Evolutionary conservation across 352 stramenopile species (phyloP), one percentile per base, ranked within the genome.

Genomic region (Pythium diclinum): DNA sequence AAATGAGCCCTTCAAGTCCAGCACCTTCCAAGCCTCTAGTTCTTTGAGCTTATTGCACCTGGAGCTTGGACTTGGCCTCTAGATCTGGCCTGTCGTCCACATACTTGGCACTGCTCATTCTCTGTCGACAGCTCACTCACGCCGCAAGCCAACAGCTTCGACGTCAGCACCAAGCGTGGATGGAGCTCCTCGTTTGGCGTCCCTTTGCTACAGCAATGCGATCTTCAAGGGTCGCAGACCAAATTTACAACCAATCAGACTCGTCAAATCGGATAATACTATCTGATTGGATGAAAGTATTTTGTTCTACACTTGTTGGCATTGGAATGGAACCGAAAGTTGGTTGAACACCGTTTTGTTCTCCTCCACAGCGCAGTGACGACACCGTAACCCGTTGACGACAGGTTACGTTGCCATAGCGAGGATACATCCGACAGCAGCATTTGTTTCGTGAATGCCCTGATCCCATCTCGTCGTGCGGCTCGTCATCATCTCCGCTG

Each of bases 31-130:
- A 25, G 32, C 25, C 25, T 28, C n/a, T 34, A 7, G 6, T 34
- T 34, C 9, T 14, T 14, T 34, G 47, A 33, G 14, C 25, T 28
- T 28, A 17, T 16, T 21, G 54, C 19, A 66, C 58, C 60, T 44
- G 60, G 4, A 69, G 25, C 60, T 68, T 68, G 52, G 63, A 59
- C 60, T 77, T 38, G 59, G 59, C 63, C 66, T 82, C 66, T 11
- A 59, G 40, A 11, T 73, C 64, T 14, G 25, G 19, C 51, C 56
- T 68, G 23, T 68, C 64, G 17, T 69, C 64, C 2, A 17, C 47
- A 30, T 65, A 30, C 56, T 69, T 73, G 54, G 59, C 54, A 17
- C 55, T 63, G 61, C 56, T 69, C 64, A 82, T 78, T 17, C 10
- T 42, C 25, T 28, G 4, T 28, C 25, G 25, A 28, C 25, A 28